Evolutionary conservation across 208 protist genomes (phyloP).

Genomic region (Angomonas desouzai): DNA sequence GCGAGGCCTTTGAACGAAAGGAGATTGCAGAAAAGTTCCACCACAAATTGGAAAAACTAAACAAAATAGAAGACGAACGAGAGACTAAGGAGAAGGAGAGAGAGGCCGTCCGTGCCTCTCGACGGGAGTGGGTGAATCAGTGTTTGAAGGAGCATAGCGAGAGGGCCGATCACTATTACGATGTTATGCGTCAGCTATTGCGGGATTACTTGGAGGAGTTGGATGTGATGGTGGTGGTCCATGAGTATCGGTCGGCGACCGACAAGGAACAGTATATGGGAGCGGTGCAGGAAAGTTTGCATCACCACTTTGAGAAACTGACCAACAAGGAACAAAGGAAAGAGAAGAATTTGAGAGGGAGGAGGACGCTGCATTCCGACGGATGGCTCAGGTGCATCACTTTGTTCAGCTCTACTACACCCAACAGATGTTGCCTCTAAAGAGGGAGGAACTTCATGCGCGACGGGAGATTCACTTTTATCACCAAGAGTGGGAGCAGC

Average conservation of each 20-base stretch:
- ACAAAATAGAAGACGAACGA: background rate
- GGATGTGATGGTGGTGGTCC: background rate
- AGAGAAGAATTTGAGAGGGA: background rate
- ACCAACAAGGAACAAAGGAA: background rate
- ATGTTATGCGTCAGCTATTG: background rate
- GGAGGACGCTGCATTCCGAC: background rate
- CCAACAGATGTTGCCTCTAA: background rate
- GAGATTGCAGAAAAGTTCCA: background rate
- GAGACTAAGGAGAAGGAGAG: background rate
- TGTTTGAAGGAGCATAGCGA: background rate
- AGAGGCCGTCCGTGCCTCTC: background rate
- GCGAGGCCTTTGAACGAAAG: background rate
- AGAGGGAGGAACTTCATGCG: background rate
- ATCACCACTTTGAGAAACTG: background rate
- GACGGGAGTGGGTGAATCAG: background rate
- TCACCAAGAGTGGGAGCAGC: background rate
- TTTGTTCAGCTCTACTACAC: background rate
- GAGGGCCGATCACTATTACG: background rate
- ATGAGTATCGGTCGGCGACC: background rate
- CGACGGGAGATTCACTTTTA: background rate
- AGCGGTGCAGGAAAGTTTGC: background rate
- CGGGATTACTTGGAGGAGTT: constrained; percentile 9
- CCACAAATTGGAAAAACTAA: background rate
- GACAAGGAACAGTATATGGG: background rate
- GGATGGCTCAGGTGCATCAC: background rate